Conservation (phyloP, 2,329 filamentous ascomycete species). For the Phaeomoniella chlamydospora region DNA sequence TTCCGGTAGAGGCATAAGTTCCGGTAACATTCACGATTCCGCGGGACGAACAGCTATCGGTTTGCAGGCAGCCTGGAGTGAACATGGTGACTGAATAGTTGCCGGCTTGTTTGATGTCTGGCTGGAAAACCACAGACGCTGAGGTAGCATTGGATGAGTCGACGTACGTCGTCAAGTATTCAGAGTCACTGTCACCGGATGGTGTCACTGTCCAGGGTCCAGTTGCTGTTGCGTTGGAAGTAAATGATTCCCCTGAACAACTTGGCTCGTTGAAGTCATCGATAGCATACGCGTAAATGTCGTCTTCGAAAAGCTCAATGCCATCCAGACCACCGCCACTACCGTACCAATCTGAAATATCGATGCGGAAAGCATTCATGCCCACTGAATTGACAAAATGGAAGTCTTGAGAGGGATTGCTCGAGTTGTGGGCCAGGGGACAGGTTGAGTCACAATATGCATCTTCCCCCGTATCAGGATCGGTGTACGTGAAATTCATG, state of each 20-base stretch:
- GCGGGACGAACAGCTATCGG: slow-evolving; percentile 59
- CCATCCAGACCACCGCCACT: slow-evolving; percentile 70
- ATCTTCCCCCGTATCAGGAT: slow-evolving; percentile 54
- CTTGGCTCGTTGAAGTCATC: slow-evolving; percentile 76
- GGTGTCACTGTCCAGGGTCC: slow-evolving; percentile 62
- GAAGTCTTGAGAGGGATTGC: slow-evolving; percentile 69
- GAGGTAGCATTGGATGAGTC: slow-evolving; percentile 41
- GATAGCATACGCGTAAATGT: slow-evolving; percentile 58
- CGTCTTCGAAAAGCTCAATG: slow-evolving; percentile 72
- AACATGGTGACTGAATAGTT: slow-evolving; percentile 87
- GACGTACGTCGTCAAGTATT: slow-evolving; percentile 62
- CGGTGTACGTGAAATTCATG: slow-evolving; percentile 87
- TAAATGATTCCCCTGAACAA: slow-evolving; percentile 51
- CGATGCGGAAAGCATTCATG: slow-evolving; percentile 75
- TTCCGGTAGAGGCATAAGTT: slow-evolving; percentile 40
- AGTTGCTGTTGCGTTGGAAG: slow-evolving; percentile 52
- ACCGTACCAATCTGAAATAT: slow-evolving; percentile 80
- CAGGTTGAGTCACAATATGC: slow-evolving; percentile 67
- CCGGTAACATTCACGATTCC: slow-evolving; percentile 74
- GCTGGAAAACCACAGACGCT: slow-evolving; percentile 61
- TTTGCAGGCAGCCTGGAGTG: slow-evolving; percentile 78
- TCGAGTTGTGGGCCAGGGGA: slow-evolving; percentile 60
- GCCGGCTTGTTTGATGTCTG: slow-evolving; percentile 75
- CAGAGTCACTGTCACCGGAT: slow-evolving; percentile 53
- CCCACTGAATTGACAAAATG: slow-evolving; percentile 75